phyloP scores from a whole-genome alignment of 371 early-diverging fungal species.

The Mucor saturninus region DNA sequence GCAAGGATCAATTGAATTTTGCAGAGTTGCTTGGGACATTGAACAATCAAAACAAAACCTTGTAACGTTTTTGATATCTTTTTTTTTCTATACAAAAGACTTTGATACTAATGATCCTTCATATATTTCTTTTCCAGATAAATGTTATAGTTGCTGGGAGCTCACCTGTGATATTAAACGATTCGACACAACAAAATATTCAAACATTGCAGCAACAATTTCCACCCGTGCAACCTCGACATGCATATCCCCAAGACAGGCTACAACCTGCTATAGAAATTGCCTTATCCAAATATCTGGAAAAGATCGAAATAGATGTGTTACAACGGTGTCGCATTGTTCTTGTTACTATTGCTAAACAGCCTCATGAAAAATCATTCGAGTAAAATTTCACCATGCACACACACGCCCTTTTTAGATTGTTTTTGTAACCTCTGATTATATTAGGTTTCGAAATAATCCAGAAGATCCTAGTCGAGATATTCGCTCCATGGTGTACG shows the following conservation, averaged over 20 bases:
- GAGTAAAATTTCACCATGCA: constrained; percentile 8
- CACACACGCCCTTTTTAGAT: too few species aligned
- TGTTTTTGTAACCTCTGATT: background rate
- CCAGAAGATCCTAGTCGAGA: constrained; percentile 22
- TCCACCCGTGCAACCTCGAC: constrained; percentile 28
- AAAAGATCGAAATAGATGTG: background rate
- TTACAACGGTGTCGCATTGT: constrained; percentile 27
- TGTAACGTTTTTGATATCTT: constrained; percentile 10
- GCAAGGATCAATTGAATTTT: constrained; percentile 35
- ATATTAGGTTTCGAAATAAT: constrained; percentile 32
- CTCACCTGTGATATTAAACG: constrained; percentile 19
- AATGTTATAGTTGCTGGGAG: constrained; percentile 26
- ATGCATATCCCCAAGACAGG: constrained; percentile 16
- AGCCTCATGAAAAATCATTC: constrained; percentile 16
- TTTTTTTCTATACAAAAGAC: background rate
- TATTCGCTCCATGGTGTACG: constrained; percentile 19
- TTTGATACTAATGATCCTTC: background rate
- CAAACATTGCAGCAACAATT: constrained; percentile 14
- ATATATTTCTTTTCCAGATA: constrained; percentile 12
- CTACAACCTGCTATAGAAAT: constrained; percentile 21
- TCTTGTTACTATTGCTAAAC: constrained; percentile 21
- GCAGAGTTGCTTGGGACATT: constrained; percentile 40
- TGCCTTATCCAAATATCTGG: constrained; percentile 6
- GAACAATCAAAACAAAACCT: constrained; percentile 4
- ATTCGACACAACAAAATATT: constrained; percentile 10